Percentiles rank a stretch among this genome's conserved stretches.
Evolutionary conservation across 257 asterid species (phyloP).

Genomic region (Rehmannia glutinosa): DNA sequence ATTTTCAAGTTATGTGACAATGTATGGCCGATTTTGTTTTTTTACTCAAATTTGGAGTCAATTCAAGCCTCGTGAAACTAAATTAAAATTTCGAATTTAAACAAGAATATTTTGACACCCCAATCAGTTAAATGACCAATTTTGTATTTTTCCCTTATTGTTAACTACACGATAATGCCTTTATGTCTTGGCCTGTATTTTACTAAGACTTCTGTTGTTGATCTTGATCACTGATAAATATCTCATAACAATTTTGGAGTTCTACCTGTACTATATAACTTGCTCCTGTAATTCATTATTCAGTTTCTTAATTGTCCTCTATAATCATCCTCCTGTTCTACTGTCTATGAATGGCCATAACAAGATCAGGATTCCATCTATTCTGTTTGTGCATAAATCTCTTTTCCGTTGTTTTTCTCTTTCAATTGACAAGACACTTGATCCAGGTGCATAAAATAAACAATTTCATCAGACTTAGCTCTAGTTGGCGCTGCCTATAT

Average conservation of each 20-base stretch:
- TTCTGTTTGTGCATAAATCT: background rate
- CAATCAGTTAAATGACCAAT: no score
- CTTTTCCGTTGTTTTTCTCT: background rate
- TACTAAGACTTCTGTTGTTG: background rate
- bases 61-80: no score
- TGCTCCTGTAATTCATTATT: background rate
- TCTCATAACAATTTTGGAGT: no score
- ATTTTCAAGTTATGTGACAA: no score
- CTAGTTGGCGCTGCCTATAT: background rate
- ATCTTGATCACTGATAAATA: background rate
- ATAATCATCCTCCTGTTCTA: background rate
- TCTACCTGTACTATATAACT: no score
- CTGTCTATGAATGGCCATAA: background rate
- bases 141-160: no score
- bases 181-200: background rate
- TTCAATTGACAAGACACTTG: background rate
- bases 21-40: no score
- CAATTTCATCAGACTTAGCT: conserved; percentile 3
- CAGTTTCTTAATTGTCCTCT: background rate
- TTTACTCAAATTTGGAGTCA: no score
- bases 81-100: no score
- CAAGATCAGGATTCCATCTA: background rate
- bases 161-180: background rate
- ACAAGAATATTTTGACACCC: no score
- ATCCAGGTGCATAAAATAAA: background rate